Percentiles rank a stretch among this genome's conserved stretches.
Evolutionary conservation across 73 alveolate species (phyloP).

Genomic region (Paramecium bursaria): DNA sequence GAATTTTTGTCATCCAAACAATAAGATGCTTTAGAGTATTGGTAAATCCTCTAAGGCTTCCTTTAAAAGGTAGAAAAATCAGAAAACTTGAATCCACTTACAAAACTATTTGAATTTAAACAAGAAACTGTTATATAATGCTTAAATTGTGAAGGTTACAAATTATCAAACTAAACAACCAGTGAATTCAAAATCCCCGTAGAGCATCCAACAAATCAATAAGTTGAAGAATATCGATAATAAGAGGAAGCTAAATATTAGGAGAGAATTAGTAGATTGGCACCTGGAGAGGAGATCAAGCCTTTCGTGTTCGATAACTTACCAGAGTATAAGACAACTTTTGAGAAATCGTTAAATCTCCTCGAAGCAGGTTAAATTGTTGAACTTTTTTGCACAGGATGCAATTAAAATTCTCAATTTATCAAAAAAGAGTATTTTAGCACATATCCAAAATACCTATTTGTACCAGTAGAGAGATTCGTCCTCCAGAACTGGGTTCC

Average conservation of each 20-base stretch:
- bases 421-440: constrained; percentile 80
- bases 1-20: constrained; percentile 95
- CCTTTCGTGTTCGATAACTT: constrained; percentile 79
- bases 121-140: constrained; percentile 90
- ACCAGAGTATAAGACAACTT: constrained; percentile 75
- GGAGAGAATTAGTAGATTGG: constrained; percentile 66
- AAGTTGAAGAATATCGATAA: constrained; percentile 6
- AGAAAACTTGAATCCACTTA: constrained; percentile 24
- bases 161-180: constrained; percentile 1
- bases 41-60: constrained; percentile 79
- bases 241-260: constrained; percentile 78
- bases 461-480: constrained; percentile 90
- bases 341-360: constrained; percentile 82
- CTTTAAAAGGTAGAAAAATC: constrained; percentile 83
- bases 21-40: constrained; percentile 99
- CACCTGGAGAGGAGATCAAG: constrained; percentile 77
- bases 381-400: constrained; percentile 87
- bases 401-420: constrained; percentile 82
- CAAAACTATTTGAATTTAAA: constrained; percentile 85
- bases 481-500: constrained; percentile 98
- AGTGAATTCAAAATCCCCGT: constrained; percentile 66
- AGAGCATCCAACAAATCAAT: constrained; percentile 59
- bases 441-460: constrained; percentile 88
- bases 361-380: constrained; percentile 88
- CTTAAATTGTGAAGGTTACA: constrained; percentile 83